Percentiles rank a stretch among this genome's conserved stretches.
These are phyloP conservation scores for Epichloe amarillans DNA, from an alignment of 2,329 filamentous ascomycete genomes.

Conservation along the genomic window DNA sequence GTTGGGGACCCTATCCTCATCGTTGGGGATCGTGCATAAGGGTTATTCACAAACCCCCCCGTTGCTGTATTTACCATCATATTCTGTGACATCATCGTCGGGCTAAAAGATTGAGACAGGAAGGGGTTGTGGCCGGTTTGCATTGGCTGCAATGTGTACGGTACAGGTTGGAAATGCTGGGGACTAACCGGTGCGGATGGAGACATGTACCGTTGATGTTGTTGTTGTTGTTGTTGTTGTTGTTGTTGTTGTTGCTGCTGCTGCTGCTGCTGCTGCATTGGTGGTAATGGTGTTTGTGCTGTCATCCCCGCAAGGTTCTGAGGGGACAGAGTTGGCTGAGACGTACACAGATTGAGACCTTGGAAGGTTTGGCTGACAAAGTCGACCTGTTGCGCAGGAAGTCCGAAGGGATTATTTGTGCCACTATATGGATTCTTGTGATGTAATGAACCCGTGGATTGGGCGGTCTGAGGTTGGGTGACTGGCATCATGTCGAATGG, in stretches of 20 bases:
- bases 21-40: slow-evolving; percentile 36
- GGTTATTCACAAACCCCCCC: slow-evolving; percentile 29
- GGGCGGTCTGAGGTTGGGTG: slow-evolving; percentile 46
- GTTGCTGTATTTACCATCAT: slow-evolving; percentile 28
- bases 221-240: slow-evolving; percentile 21
- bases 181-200: slow-evolving; percentile 28
- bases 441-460: slow-evolving; percentile 49
- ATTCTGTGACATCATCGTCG: slow-evolving; percentile 20
- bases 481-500: slow-evolving; percentile 51
- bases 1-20: slow-evolving; percentile 36
- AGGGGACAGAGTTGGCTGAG: slow-evolving; percentile 36
- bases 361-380: slow-evolving; percentile 58
- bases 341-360: slow-evolving; percentile 51
- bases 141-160: slow-evolving; percentile 22
- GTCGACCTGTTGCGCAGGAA: slow-evolving; percentile 26
- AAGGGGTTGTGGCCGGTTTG: slow-evolving; percentile 40
- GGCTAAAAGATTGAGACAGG: slow-evolving; percentile 25
- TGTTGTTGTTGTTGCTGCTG: slow-evolving; percentile 22
- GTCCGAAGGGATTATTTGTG: slow-evolving; percentile 59
- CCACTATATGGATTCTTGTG: slow-evolving; percentile 41
- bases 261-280: slow-evolving; percentile 19
- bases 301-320: slow-evolving; percentile 53
- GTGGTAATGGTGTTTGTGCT: neutral
- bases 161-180: slow-evolving; percentile 25
- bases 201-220: slow-evolving; percentile 27